phyloP scores from a whole-genome alignment of 768 basidiomycete species.

The Boletus barrowsii region DNA sequence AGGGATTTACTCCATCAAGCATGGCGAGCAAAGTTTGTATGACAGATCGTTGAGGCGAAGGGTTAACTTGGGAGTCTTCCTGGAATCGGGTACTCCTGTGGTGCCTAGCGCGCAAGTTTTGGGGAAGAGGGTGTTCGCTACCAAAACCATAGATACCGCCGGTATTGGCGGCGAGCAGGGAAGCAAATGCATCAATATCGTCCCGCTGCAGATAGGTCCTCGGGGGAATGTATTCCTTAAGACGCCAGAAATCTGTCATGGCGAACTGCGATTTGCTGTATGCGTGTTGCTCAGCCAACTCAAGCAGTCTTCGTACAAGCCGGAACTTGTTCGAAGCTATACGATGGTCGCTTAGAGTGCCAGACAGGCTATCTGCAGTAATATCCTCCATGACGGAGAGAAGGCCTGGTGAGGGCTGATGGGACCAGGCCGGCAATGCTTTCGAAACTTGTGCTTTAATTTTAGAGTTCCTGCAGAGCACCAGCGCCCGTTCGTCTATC shows the following conservation, averaged over 20 bases:
- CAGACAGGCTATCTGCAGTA: slow-evolving; percentile 45
- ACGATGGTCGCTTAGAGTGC: slow-evolving; percentile 54
- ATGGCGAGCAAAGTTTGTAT: slow-evolving; percentile 53
- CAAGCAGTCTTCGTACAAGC: slow-evolving; percentile 61
- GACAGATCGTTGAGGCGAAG: slow-evolving; percentile 47
- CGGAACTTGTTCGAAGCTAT: slow-evolving; percentile 76
- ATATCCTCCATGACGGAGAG: slow-evolving; percentile 44
- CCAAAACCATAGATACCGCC: slow-evolving; percentile 64
- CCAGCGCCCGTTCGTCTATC: slow-evolving; percentile 55
- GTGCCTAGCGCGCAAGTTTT: slow-evolving; percentile 42
- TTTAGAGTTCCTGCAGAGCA: slow-evolving; percentile 38
- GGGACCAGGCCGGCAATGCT: slow-evolving; percentile 77
- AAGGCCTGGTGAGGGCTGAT: slow-evolving; percentile 50
- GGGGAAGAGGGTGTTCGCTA: slow-evolving; percentile 44
- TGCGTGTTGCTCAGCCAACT: slow-evolving; percentile 39
- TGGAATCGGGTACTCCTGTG: slow-evolving; percentile 8
- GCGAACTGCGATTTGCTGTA: slow-evolving; percentile 49
- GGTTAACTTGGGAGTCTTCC: slow-evolving; percentile 17
- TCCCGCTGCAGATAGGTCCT: slow-evolving; percentile 52
- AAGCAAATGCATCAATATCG: slow-evolving; percentile 71
- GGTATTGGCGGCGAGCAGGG: slow-evolving; percentile 54
- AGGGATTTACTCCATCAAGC: slow-evolving; percentile 49
- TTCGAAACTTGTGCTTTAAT: slow-evolving; percentile 44
- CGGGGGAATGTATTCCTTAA: slow-evolving; percentile 74
- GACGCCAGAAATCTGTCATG: slow-evolving; percentile 72